Evolutionary conservation across 2,329 filamentous ascomycete species (phyloP).

Genomic region (Sporothrix inflata): DNA sequence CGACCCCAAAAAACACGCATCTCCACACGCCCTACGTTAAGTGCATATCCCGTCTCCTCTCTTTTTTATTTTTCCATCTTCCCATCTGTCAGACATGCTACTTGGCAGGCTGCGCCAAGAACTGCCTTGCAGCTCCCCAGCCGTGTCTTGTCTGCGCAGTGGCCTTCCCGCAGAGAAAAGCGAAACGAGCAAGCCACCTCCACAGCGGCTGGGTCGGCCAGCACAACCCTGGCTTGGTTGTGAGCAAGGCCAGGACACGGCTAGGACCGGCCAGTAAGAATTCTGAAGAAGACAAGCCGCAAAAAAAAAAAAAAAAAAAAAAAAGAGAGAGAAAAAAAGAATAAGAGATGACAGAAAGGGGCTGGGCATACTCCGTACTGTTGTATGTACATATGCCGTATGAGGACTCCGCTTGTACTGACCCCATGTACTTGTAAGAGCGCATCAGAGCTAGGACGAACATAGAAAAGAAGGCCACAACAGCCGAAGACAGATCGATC

Average conservation of each 20-base stretch:
- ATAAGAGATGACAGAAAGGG: neutral
- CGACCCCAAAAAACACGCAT: neutral
- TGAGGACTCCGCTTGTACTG: neutral
- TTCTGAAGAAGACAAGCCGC: neutral
- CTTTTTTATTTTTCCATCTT: neutral
- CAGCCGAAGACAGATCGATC: neutral
- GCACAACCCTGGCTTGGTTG: neutral
- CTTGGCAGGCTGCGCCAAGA: constrained; percentile 20
- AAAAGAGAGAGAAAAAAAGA: neutral
- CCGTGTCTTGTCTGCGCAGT: constrained; percentile 16
- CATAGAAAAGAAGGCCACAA: neutral
- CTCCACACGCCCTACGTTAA: constrained; percentile 1
- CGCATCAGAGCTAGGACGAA: neutral
- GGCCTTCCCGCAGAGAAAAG: neutral
- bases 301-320: neutral
- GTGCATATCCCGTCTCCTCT: neutral
- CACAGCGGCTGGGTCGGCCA: neutral
- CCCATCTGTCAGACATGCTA: neutral
- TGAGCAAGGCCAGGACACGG: neutral
- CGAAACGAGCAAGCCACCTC: constrained; percentile 13
- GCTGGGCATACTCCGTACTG: neutral
- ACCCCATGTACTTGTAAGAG: neutral
- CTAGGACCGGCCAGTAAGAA: neutral
- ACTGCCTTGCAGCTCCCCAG: neutral
- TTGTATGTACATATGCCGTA: neutral